These are phyloP conservation scores for Akanthomyces muscarius DNA, from an alignment of 2,329 filamentous ascomycete genomes.

Conservation along the genomic window DNA sequence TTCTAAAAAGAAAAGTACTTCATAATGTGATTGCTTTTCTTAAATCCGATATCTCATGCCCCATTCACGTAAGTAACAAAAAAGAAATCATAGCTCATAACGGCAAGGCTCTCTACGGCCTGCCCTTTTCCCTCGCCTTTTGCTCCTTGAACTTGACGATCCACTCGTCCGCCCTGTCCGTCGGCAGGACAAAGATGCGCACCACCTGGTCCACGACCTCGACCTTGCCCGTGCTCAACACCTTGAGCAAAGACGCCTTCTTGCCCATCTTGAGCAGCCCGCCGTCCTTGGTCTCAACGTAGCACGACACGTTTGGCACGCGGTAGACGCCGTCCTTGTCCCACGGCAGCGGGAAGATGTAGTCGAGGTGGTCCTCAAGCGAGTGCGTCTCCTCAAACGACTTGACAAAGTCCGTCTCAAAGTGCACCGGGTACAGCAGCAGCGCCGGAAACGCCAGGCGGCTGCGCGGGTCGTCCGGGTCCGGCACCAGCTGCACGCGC, in stretches of 20 bases:
- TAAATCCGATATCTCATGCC: background rate
- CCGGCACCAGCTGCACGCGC: constrained; percentile 61
- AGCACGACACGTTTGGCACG: constrained; percentile 69
- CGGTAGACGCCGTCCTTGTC: constrained; percentile 66
- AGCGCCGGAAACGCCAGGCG: constrained; percentile 73
- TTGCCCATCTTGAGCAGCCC: constrained; percentile 87
- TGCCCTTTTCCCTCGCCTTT: constrained; percentile 49
- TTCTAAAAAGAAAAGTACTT: background rate
- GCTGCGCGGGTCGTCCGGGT: constrained; percentile 69
- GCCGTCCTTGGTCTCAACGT: constrained; percentile 75
- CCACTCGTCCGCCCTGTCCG: constrained; percentile 65
- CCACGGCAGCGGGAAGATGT: constrained; percentile 88
- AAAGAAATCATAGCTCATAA: background rate
- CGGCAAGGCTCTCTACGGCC: constrained; percentile 8
- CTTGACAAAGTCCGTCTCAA: constrained; percentile 89
- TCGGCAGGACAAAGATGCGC: constrained; percentile 77
- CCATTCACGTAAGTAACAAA: background rate
- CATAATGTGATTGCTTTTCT: background rate
- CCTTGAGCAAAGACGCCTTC: constrained; percentile 72
- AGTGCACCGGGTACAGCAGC: constrained; percentile 76
- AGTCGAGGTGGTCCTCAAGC: constrained; percentile 72
- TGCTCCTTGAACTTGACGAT: constrained; percentile 79
- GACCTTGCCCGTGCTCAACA: constrained; percentile 70
- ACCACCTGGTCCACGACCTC: constrained; percentile 87
- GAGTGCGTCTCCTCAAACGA: constrained; percentile 73